phyloP scores from a whole-genome alignment of 2,329 filamentous ascomycete species.

The Herpotrichia juniperi region DNA sequence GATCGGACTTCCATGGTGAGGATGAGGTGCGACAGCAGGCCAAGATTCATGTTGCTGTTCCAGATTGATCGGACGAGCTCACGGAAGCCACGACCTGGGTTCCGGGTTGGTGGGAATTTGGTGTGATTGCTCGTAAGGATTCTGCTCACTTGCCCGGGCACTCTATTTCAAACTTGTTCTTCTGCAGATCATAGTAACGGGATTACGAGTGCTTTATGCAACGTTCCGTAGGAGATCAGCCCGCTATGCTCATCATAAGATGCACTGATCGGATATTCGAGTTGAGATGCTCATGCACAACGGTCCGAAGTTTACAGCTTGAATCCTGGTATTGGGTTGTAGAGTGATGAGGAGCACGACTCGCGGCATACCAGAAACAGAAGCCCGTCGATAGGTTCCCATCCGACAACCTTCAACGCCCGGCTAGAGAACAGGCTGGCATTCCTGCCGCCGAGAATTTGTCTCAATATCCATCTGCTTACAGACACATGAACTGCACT shows the following conservation, averaged over 20 bases:
- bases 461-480: no score
- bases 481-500: no score
- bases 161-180: slow-evolving; percentile 26
- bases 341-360: background rate
- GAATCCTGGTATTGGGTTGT: background rate
- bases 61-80: slow-evolving; percentile 2
- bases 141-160: slow-evolving; percentile 1
- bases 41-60: slow-evolving; percentile 3
- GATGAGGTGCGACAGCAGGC: background rate
- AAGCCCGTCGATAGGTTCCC: background rate
- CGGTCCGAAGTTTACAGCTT: background rate
- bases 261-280: background rate
- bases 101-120: slow-evolving; percentile 16
- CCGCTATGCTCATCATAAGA: background rate
- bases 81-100: slow-evolving; percentile 19
- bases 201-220: slow-evolving; percentile 5
- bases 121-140: slow-evolving; percentile 11
- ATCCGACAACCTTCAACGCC: no score
- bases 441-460: no score
- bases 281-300: background rate
- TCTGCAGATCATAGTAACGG: slow-evolving; percentile 10
- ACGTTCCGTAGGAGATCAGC: background rate
- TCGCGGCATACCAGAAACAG: background rate
- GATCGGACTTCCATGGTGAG: slow-evolving; percentile 3
- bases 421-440: no score